Conservation (phyloP, 2,329 filamentous ascomycete species). For the Paraphoma chrysanthemicola region DNA sequence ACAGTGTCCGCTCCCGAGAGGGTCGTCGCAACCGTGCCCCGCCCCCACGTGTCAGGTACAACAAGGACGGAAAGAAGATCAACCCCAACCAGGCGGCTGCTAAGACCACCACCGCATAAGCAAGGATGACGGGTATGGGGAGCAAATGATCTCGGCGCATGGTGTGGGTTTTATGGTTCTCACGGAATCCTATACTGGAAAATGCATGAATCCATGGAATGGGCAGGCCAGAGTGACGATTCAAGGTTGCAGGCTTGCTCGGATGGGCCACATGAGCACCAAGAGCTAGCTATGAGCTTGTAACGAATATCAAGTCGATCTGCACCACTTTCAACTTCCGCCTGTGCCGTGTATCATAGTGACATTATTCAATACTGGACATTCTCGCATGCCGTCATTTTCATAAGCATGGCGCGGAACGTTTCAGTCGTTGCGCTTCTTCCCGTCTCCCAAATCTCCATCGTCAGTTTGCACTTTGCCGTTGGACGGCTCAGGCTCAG, state of each 20-base stretch:
- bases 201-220: constrained; percentile 45
- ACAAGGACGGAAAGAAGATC: constrained; percentile 99
- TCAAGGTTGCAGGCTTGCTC: constrained; percentile 40
- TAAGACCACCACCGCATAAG: constrained; percentile 54
- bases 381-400: constrained; percentile 3
- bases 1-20: constrained; percentile 92
- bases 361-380: not conserved
- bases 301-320: constrained; percentile 46
- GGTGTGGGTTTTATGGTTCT: constrained; percentile 44
- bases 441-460: constrained; percentile 42
- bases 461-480: constrained; percentile 34
- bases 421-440: constrained; percentile 53
- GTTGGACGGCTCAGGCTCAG: constrained; percentile 50
- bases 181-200: constrained; percentile 44
- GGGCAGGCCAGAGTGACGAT: constrained; percentile 40
- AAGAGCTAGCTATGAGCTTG: constrained; percentile 44
- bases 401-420: constrained; percentile 16
- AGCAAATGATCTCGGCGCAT: constrained; percentile 44
- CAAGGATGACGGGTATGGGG: constrained; percentile 16
- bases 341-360: constrained; percentile 2
- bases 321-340: constrained; percentile 23
- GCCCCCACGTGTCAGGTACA: constrained; percentile 97
- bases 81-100: constrained; percentile 84
- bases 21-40: constrained; percentile 99
- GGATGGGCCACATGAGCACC: constrained; percentile 33